These are phyloP conservation scores for Verticillium nubilum DNA, from an alignment of 2,329 filamentous ascomycete species.

Conservation along the genomic window DNA sequence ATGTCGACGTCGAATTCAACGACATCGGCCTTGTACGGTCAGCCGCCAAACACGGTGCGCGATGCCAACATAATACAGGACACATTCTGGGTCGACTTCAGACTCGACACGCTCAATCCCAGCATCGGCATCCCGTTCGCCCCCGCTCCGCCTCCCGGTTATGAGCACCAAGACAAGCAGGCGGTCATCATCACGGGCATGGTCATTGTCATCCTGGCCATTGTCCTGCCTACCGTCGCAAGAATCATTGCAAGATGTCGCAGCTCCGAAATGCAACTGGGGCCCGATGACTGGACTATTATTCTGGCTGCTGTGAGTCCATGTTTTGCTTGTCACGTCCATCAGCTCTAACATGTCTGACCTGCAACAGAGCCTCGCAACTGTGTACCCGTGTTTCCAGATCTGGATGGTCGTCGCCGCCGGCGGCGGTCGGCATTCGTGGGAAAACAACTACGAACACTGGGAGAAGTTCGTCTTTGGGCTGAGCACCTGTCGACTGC, in stretches of 20 bases:
- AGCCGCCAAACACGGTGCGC: slow-evolving; percentile 6
- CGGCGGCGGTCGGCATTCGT: slow-evolving; percentile 7
- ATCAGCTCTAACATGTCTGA: neutral
- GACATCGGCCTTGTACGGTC: neutral
- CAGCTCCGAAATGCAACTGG: neutral
- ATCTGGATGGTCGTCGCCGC: slow-evolving; percentile 10
- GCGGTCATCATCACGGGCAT: slow-evolving; percentile 9
- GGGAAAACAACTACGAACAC: slow-evolving; percentile 9
- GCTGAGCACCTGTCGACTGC: slow-evolving; percentile 4
- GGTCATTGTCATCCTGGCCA: slow-evolving; percentile 7
- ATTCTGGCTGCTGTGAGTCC: slow-evolving; percentile 5
- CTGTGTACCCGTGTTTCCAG: slow-evolving; percentile 8
- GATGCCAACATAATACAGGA: slow-evolving; percentile 9
- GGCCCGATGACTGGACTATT: slow-evolving; percentile 9
- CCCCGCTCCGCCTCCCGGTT: slow-evolving; percentile 2
- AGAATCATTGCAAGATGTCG: slow-evolving; percentile 2
- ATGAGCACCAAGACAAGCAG: slow-evolving; percentile 9
- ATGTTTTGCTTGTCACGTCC: too few relatives aligned
- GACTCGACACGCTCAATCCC: slow-evolving; percentile 2
- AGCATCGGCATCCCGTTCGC: slow-evolving; percentile 6
- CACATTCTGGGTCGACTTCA: slow-evolving; percentile 3
- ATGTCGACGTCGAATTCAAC: neutral
- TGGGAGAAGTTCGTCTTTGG: slow-evolving; percentile 10
- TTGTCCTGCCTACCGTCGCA: slow-evolving; percentile 3
- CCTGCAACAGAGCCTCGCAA: neutral